Evolutionary conservation across 2,329 filamentous ascomycete species (phyloP), one percentile per base, ranked within the genome.

Genomic region (Emergomyces africanus): DNA sequence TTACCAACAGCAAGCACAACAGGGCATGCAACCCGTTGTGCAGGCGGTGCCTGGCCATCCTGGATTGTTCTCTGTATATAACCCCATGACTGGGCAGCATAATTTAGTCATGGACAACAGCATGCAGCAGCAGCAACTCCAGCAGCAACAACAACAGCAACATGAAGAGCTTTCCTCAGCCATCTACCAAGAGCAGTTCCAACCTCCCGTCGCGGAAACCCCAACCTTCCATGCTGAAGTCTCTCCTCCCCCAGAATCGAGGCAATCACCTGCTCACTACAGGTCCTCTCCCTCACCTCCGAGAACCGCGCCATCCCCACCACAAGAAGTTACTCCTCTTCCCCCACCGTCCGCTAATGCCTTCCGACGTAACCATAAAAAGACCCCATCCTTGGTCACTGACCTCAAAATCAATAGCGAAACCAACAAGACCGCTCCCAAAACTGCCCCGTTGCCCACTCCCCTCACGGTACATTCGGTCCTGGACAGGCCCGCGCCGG

Each of bases 281-380:
- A 65, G 68, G 61, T 85, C 89, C 70, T 88, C 86, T 68, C 83
- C 85, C 50, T 83, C 82, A 41, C 82, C 83, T 54, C 81, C 81
- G 3, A 82, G 81, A 74, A 77, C 79, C 68, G 81, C 82, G 54
- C 81, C 86, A 56, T 87, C 89, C 20, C 88, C 87, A 5, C 82
- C 83, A 15, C 53, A 88, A 66, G 81, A 85, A 60, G 80, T 84
- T 55, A 77, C 82, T 65, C 89, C 90, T 46, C 82, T 96, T 57
- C 90, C 90, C 57, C 90, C 90, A 33, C 89, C 90, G 61, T 95
- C 90, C 59, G 89, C 88, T 64, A 94, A 91, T 68, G 90, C 90
- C 50, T 96, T 96, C 80, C 91, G 91, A 63, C 89, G 90, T 60
- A 88, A 89, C 59, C 92, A 97, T 76, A 94, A 95, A 80, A 96